phyloP scores from a whole-genome alignment of 1,284 basidiomycete species.

The Ustilago lituana region DNA sequence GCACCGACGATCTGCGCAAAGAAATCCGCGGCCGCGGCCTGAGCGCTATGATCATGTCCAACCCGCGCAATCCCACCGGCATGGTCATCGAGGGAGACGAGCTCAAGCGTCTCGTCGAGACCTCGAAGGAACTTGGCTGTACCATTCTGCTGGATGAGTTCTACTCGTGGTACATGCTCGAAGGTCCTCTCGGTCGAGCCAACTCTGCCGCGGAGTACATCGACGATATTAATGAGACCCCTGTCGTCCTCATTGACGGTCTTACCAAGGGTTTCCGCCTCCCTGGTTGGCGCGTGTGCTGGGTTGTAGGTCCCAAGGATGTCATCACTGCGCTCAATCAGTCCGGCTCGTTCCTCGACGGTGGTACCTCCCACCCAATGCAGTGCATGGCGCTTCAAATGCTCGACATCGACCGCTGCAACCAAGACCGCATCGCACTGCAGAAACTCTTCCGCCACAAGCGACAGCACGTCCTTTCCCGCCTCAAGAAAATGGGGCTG shows the following conservation, averaged over 20 bases:
- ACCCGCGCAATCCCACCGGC: constrained; percentile 91
- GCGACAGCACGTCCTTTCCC: constrained; percentile 84
- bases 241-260: constrained; percentile 86
- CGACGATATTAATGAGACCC: constrained; percentile 82
- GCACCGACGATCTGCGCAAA: constrained; percentile 73
- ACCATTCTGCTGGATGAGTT: constrained; percentile 91
- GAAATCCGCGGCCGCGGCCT: constrained; percentile 72
- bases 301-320: constrained; percentile 77
- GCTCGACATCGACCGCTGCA: constrained; percentile 72
- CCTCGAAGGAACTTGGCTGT: constrained; percentile 76
- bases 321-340: constrained; percentile 56
- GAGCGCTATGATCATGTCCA: constrained; percentile 85
- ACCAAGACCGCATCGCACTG: constrained; percentile 75
- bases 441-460: constrained; percentile 82
- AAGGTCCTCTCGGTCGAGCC: constrained; percentile 79
- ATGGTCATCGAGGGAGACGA: constrained; percentile 77
- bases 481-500: constrained; percentile 76
- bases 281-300: constrained; percentile 73
- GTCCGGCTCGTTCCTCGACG: constrained; percentile 56
- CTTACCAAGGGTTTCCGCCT: constrained; percentile 80
- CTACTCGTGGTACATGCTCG: constrained; percentile 86
- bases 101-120: constrained; percentile 79
- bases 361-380: constrained; percentile 55
- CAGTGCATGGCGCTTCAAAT: constrained; percentile 57
- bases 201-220: constrained; percentile 84